Percentiles rank a stretch among this genome's conserved stretches.
phyloP scores from a whole-genome alignment of 768 basidiomycete species.

The Floccularia luteovirens region DNA sequence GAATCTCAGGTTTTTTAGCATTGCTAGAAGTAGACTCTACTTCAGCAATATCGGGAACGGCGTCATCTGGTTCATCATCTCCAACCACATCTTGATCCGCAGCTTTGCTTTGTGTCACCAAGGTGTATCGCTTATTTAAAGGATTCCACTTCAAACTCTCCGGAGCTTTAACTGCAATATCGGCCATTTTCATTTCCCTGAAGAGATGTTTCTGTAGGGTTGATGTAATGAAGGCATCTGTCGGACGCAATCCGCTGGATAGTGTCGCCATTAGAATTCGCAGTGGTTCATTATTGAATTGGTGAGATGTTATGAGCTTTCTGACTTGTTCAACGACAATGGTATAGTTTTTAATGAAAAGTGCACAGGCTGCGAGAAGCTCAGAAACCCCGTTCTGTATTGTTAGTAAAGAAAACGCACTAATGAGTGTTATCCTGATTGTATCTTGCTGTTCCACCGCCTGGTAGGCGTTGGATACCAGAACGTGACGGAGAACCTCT shows the following conservation, averaged over 20 bases:
- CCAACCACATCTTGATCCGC: constrained; percentile 29
- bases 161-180: constrained; percentile 56
- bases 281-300: constrained; percentile 84
- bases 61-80: constrained; percentile 30
- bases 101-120: constrained; percentile 28
- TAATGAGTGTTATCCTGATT: constrained; percentile 69
- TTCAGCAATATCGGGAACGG: constrained; percentile 15
- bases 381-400: not conserved
- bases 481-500: constrained; percentile 70
- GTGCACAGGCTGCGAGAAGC: constrained; percentile 57
- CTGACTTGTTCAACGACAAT: constrained; percentile 69
- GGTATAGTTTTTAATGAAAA: constrained; percentile 44
- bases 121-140: constrained; percentile 48
- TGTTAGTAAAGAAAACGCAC: constrained; percentile 32
- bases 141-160: constrained; percentile 58
- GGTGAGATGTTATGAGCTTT: constrained; percentile 65
- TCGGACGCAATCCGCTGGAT: constrained; percentile 59
- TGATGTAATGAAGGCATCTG: constrained; percentile 70
- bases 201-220: constrained; percentile 81
- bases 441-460: constrained; percentile 54
- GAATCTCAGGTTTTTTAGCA: constrained; percentile 27
- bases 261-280: constrained; percentile 71
- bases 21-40: constrained; percentile 7
- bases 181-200: constrained; percentile 67
- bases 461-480: constrained; percentile 68